Percentiles rank a stretch among this genome's conserved stretches.
These are phyloP conservation scores for Microstegium vimineum DNA, from an alignment of 176 grass and related monocot genomes.

Conservation along the genomic window DNA sequence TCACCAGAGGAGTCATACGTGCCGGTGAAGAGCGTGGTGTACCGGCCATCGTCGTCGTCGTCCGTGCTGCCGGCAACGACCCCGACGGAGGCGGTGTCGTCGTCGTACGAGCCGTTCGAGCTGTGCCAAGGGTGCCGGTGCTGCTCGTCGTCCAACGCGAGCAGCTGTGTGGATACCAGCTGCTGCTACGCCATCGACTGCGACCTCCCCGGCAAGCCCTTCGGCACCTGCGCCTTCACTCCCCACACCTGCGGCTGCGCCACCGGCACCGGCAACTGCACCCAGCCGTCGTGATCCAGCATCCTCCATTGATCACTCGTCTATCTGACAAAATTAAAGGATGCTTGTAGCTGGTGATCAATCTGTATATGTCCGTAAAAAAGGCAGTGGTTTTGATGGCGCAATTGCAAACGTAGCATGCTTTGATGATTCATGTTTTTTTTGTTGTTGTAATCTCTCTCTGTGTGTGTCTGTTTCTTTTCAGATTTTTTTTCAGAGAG, in stretches of 20 bases:
- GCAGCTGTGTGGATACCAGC: constrained; percentile 43
- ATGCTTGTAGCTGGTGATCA: too few species aligned
- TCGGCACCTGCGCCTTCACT: constrained; percentile 71
- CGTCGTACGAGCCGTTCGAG: constrained; percentile 60
- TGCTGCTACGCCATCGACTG: constrained; percentile 93
- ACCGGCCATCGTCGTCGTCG: background rate
- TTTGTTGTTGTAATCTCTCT: too few species aligned
- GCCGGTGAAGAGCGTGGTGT: constrained; percentile 23
- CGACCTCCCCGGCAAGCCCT: constrained; percentile 81
- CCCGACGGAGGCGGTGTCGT: background rate
- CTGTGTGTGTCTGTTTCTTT: too few species aligned
- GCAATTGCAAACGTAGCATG: too few species aligned
- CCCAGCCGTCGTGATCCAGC: background rate
- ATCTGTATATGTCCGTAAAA: too few species aligned
- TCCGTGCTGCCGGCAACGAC: background rate
- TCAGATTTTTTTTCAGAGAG: too few species aligned
- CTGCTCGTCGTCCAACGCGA: constrained; percentile 45
- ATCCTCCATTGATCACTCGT: background rate
- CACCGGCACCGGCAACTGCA: constrained; percentile 28
- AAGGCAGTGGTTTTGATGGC: too few species aligned
- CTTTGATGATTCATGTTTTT: too few species aligned
- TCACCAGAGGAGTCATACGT: background rate
- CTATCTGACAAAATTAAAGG: too few species aligned
- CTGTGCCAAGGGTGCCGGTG: constrained; percentile 70
- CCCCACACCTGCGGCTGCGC: constrained; percentile 66